Evolutionary conservation across 2,329 filamentous ascomycete genomes (phyloP), one percentile per base, ranked within the genome.

Genomic region (Periglandula ipomoeae): DNA sequence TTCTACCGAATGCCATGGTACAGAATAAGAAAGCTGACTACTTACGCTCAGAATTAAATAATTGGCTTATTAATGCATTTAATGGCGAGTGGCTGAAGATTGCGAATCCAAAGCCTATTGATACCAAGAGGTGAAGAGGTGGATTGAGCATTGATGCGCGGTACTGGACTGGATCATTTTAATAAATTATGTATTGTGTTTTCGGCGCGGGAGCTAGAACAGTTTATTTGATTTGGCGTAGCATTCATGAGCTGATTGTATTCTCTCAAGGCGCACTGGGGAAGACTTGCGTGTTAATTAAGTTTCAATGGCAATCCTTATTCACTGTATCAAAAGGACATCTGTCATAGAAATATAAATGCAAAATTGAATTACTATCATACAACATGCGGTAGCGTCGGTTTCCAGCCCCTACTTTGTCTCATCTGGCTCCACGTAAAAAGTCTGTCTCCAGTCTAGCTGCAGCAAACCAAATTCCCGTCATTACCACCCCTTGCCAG

Each of bases 31-130:
- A 46, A 15, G n/a, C n/a, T 34, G 20, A n/a, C 15, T 6, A 4
- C 1, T 27, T 19, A 6, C 6, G 3, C 11, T 22, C 8, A 89
- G 86, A 89, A 69, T 66, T 95, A 27, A 82, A 76, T 50, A 90
- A 87, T 63, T 98, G 91, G 91, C 81, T 98, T 48, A 79, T 96
- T 62, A 97, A 96, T 63, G 93, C 93, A 2, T 98, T 98, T 65
- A 97, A 97, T 58, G 93, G 93, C 46, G 89, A 96, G 65, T 97
- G 91, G 89, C 72, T 91, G 51, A 80, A 78, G 64, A 62, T 80
- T 13, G 59, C 64, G 10, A 53, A 76, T 46, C 70, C 78, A 2
- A 73, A 74, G 56, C 78, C 78, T 2, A 66, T 65, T 26, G 56
- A 59, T 24, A 58, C 62, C 17, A 59, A 58, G 40, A 48, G 24